These are phyloP conservation scores for Corrigiola litoralis DNA, from an alignment of 179 eudicot species.

Conservation along the genomic window DNA sequence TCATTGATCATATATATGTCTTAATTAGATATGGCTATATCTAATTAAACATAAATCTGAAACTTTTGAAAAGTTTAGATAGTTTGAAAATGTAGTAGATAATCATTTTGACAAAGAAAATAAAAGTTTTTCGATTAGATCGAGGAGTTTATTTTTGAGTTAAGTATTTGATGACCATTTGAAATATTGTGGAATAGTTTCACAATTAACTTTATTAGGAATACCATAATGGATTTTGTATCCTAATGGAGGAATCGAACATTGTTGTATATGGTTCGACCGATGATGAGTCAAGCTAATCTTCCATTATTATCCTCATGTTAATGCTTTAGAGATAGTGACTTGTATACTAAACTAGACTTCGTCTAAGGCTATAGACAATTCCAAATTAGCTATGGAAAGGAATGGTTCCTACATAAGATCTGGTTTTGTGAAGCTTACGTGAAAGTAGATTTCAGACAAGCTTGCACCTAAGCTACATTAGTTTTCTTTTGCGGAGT, in stretches of 20 bases:
- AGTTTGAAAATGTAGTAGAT: neutral
- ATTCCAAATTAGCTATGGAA: too few species aligned
- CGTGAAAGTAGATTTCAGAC: neutral
- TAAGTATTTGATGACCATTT: neutral
- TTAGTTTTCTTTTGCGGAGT: neutral
- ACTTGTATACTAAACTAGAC: too few species aligned
- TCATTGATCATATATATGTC: neutral
- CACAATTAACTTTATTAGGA: neutral
- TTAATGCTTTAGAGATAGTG: too few species aligned
- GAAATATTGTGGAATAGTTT: neutral
- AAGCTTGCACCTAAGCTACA: neutral
- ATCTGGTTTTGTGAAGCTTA: neutral
- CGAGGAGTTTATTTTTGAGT: neutral
- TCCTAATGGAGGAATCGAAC: too few species aligned
- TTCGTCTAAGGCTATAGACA: too few species aligned
- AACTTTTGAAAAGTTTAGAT: neutral
- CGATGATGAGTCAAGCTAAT: too few species aligned
- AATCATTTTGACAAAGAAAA: neutral
- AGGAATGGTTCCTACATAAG: neutral
- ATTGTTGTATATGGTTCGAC: too few species aligned
- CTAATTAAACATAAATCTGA: neutral
- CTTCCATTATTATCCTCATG: too few species aligned
- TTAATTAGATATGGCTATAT: neutral
- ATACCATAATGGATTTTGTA: too few species aligned
- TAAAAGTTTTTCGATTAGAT: conserved; percentile 8